phyloP scores from a whole-genome alignment of 768 basidiomycete species.

The Boletus eberwhitei region DNA sequence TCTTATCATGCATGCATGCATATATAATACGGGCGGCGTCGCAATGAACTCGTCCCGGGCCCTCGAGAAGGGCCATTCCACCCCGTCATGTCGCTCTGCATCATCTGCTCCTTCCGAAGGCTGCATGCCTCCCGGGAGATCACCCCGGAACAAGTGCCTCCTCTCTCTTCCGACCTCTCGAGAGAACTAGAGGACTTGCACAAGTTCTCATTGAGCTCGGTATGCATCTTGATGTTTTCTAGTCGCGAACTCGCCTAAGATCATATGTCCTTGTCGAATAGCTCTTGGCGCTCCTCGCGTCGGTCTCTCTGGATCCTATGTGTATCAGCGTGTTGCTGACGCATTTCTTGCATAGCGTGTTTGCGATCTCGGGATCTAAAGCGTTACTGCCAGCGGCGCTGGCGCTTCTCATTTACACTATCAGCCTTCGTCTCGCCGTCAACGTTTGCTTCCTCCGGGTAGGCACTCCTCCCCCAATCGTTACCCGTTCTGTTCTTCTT shows the following conservation, averaged over 20 bases:
- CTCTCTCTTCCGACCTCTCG: not conserved
- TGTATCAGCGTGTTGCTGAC: not conserved
- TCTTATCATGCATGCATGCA: too few relatives aligned
- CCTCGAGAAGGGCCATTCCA: too few relatives aligned
- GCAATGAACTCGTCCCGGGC: too few relatives aligned
- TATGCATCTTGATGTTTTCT: not conserved
- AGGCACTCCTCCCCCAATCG: not conserved
- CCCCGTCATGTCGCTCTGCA: too few relatives aligned
- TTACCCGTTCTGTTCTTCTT: not conserved
- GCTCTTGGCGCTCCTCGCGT: conserved; percentile 17
- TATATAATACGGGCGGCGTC: too few relatives aligned
- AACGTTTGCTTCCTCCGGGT: conserved; percentile 6
- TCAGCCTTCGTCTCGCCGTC: conserved; percentile 14
- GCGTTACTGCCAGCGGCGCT: conserved; percentile 9
- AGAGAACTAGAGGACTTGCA: conserved; percentile 6
- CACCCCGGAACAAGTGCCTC: not conserved
- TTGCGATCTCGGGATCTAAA: conserved; percentile 7
- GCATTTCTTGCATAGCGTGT: conserved; percentile 2
- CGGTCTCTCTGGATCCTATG: not conserved
- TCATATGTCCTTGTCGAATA: not conserved
- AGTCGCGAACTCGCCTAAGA: not conserved
- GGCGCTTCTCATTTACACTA: conserved; percentile 16
- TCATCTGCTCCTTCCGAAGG: not conserved
- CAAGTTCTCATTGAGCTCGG: conserved; percentile 15
- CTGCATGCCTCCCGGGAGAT: not conserved